Base-by-base conservation (phyloP, 139 green algal genomes). In the Closterium sp. region DNA sequence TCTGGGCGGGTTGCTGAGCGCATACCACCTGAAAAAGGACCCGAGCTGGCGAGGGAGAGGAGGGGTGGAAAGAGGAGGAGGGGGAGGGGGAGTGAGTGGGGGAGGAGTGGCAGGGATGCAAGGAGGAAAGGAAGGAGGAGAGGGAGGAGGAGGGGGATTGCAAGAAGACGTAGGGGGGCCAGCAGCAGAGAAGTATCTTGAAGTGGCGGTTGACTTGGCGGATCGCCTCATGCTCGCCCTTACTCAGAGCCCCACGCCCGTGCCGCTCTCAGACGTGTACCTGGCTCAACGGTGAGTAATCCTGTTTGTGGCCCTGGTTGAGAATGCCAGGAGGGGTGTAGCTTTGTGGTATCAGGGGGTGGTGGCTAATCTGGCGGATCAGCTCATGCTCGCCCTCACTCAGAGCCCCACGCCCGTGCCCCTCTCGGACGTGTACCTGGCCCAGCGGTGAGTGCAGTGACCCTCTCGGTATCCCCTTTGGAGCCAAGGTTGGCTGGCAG, bases 1-100 rank as follows among this genome's bases (percentile, higher is more conserved):
- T 24, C 92, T 99, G n/a, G 97, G 97, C 0, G 97, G 97, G 11
- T 96, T 99, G 79, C 88, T 98, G 62, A 96, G 96, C 1, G 97
- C 97, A 2, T 97, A 97, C 91, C 96, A 97, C 91, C 95, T 98
- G 91, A 45, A 84, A 34, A 89, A 89, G 27, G 88, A 79, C 19
- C 13, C 62, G 95, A 89, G 93, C 87, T 90, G 31, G 31, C 87
- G 31, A 28, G 27, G 30, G 87, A 31, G 87, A 92, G 96, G 22
- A 32, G 73, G 86, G 22, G 34, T 50, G 38, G 38, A 9, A 50
- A 50, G 38, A 13, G 38, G 38, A 50, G 38, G 38, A 9, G n/a
- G n/a, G n/a, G n/a, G n/a, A n/a, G n/a, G n/a, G n/a, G n/a, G n/a
- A n/a, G n/a, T n/a, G n/a, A n/a, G n/a, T n/a, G n/a, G n/a, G n/a